Base-by-base conservation (phyloP, 2,329 filamentous ascomycete genomes). In the Biscogniauxia mediterranea region DNA sequence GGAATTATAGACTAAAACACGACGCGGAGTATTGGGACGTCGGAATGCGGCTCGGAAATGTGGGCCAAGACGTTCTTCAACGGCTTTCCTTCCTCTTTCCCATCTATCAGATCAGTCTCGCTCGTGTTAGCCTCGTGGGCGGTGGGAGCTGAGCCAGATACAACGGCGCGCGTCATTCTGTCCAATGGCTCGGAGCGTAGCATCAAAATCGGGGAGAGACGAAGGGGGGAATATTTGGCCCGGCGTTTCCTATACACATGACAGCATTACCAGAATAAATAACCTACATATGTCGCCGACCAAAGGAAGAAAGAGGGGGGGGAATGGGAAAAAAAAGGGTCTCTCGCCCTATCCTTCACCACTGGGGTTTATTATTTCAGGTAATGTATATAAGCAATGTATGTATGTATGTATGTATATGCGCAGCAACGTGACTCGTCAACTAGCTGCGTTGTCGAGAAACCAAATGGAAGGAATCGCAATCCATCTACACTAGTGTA, bases 41-140 rank as follows among this genome's bases (percentile, higher is more conserved):
- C 54, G 54, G 23, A 21, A 50, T 56, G 54, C 54, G 32, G 54
- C 54, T 56, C 54, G 54, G 19, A 50, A 50, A 49, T 49, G 54
- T 50, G 54, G 32, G 54, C 54, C 54, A 49, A 21, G 5, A 25
- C 54, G 17, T 17, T 17, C 17, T 19, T 21, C 17, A 54, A 46
- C 38, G 38, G 38, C 38, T 46, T n/a, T 46, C 15, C 11, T n/a
- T 46, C 17, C 38, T 46, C 38, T 46, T 32, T 32, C 28, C 28
- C 26, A 5, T 8, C 13, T 42, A 42, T 7, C 3, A 28, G n/a
- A n/a, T n/a, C n/a, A n/a, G 38, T 46, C 38, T 46, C 38, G 38
- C 38, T 46, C 38, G 5, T n/a, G 38, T 46, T 46, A 46, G 38
- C 38, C 38, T 52, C 6, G 19, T 21, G 19, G 23, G 50, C 15